phyloP scores from a whole-genome alignment of 352 stramenopile genomes.

The Phytopythium cucurbitacearum region DNA sequence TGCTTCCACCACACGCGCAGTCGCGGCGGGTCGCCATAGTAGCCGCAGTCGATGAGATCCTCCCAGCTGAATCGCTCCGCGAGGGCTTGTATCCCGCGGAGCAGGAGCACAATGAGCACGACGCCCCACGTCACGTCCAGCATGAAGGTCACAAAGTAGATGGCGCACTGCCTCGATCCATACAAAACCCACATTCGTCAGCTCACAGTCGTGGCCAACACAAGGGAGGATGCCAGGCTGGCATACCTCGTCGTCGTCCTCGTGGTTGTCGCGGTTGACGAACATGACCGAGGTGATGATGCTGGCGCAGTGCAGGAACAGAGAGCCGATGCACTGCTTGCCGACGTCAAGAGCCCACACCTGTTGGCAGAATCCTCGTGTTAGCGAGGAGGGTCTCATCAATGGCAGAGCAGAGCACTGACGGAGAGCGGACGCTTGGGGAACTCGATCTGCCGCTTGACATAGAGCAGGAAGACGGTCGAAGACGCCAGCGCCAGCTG shows the following conservation, averaged over 20 bases:
- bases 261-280: slow-evolving; percentile 23
- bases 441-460: slow-evolving; percentile 77
- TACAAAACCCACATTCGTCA: slow-evolving; percentile 1
- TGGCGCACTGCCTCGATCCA: slow-evolving; percentile 34
- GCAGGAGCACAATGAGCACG: slow-evolving; percentile 38
- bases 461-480: slow-evolving; percentile 59
- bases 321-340: slow-evolving; percentile 60
- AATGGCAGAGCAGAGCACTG: background rate
- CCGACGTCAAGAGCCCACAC: slow-evolving; percentile 68
- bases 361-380: slow-evolving; percentile 3
- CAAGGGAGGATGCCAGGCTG: too few species aligned
- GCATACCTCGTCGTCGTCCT: slow-evolving; percentile 41
- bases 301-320: slow-evolving; percentile 58
- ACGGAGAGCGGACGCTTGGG: slow-evolving; percentile 59
- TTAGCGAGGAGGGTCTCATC: background rate
- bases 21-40: slow-evolving; percentile 66
- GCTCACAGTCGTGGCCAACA: background rate
- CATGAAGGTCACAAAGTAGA: slow-evolving; percentile 76
- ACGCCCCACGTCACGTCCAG: slow-evolving; percentile 59
- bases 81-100: slow-evolving; percentile 34
- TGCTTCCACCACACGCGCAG: slow-evolving; percentile 56
- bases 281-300: slow-evolving; percentile 63
- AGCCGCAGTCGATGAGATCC: slow-evolving; percentile 48
- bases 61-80: slow-evolving; percentile 25
- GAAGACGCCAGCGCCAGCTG: slow-evolving; percentile 48